These are phyloP conservation scores for Avena sativa DNA, from an alignment of 176 grass and related monocot genomes.

Conservation along the genomic window DNA sequence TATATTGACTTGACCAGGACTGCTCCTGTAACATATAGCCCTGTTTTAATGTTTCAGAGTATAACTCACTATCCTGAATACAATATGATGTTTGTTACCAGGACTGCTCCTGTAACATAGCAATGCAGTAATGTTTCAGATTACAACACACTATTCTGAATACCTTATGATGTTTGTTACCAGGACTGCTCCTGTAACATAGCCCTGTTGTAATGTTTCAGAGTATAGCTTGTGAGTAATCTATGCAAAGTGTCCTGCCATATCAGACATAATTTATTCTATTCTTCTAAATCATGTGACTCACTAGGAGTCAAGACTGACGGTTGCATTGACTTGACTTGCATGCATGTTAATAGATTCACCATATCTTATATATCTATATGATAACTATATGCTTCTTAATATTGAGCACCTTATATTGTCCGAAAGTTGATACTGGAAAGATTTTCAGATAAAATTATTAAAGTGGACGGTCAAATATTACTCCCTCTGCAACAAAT, in stretches of 20 bases:
- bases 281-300: slow-evolving; percentile 39
- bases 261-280: background rate
- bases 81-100: background rate
- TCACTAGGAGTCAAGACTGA: slow-evolving; percentile 9
- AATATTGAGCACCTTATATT: slow-evolving; percentile 3
- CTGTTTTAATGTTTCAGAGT: too few species aligned
- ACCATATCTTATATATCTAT: background rate
- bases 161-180: background rate
- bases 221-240: background rate
- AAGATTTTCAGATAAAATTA: background rate
- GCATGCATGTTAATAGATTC: slow-evolving; percentile 21
- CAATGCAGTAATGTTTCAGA: too few species aligned
- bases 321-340: slow-evolving; percentile 36
- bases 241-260: slow-evolving; percentile 3
- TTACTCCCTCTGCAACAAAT: background rate
- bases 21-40: too few species aligned
- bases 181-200: background rate
- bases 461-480: slow-evolving; percentile 7
- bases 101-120: background rate
- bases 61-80: too few species aligned
- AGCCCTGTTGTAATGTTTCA: background rate
- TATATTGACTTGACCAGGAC: too few species aligned
- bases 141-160: too few species aligned
- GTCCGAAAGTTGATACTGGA: background rate
- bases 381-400: background rate